These are phyloP conservation scores for Hymenoscyphus infarciens DNA, from an alignment of 2,329 filamentous ascomycete species.

Conservation along the genomic window DNA sequence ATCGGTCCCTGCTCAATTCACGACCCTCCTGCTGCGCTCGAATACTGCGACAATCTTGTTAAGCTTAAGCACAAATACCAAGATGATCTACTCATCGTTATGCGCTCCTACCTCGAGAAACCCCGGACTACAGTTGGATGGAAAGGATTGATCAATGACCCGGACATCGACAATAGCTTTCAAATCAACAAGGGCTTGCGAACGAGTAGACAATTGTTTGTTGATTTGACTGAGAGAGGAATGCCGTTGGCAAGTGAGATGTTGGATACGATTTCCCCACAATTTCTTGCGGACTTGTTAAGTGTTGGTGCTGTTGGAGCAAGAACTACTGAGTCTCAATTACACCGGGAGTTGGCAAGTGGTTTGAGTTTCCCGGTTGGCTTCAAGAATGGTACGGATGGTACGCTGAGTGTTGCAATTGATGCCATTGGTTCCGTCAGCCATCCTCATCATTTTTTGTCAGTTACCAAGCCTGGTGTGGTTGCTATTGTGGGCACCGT, in stretches of 20 bases:
- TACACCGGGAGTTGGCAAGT: slow-evolving; percentile 90
- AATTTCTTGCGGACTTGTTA: slow-evolving; percentile 90
- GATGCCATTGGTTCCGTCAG: slow-evolving; percentile 92
- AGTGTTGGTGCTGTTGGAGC: slow-evolving; percentile 92
- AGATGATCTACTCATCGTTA: slow-evolving; percentile 88
- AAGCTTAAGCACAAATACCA: slow-evolving; percentile 82
- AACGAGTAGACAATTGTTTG: slow-evolving; percentile 83
- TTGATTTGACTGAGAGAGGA: slow-evolving; percentile 84
- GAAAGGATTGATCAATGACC: slow-evolving; percentile 99
- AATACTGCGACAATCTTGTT: slow-evolving; percentile 85
- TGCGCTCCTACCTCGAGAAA: slow-evolving; percentile 98
- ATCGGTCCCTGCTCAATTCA: slow-evolving; percentile 97
- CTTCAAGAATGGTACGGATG: slow-evolving; percentile 99
- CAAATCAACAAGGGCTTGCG: slow-evolving; percentile 97
- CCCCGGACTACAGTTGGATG: slow-evolving; percentile 95
- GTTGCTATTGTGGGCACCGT: slow-evolving; percentile 92
- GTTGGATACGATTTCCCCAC: slow-evolving; percentile 95
- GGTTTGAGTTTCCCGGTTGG: slow-evolving; percentile 96
- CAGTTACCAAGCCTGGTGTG: slow-evolving; percentile 92
- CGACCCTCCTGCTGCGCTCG: slow-evolving; percentile 83
- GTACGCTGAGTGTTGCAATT: slow-evolving; percentile 81
- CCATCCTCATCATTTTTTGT: slow-evolving; percentile 94
- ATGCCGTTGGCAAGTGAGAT: slow-evolving; percentile 98
- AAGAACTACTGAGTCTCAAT: slow-evolving; percentile 92
- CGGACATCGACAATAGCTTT: slow-evolving; percentile 97